Conservation (phyloP, 2,329 filamentous ascomycete species). For the Ophiostoma montium region DNA sequence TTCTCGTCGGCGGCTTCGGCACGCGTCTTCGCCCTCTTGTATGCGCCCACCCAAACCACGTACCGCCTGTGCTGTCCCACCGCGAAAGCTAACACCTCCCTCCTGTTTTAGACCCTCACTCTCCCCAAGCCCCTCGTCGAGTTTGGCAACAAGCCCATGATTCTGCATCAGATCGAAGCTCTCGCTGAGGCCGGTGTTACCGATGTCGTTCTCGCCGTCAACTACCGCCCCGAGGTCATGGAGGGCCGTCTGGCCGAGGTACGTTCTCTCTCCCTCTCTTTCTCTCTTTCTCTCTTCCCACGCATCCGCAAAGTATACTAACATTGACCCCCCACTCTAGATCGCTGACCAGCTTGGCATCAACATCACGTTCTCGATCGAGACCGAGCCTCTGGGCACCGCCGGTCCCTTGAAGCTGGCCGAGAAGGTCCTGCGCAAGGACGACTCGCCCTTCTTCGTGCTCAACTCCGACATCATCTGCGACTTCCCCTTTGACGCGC, state of each 20-base stretch:
- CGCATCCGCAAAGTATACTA: too few species aligned
- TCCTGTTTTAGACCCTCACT: constrained; percentile 71
- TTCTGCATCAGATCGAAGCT: constrained; percentile 92
- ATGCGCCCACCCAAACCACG: constrained; percentile 25
- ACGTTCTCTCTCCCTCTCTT: constrained; percentile 18
- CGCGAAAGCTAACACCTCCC: constrained; percentile 9
- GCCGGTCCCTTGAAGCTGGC: constrained; percentile 92
- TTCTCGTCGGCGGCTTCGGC: constrained; percentile 98
- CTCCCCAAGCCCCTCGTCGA: constrained; percentile 96
- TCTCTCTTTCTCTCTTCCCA: not conserved
- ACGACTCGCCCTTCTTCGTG: constrained; percentile 91
- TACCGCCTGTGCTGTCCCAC: too few species aligned
- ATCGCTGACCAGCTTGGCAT: constrained; percentile 88
- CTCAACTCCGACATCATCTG: constrained; percentile 98
- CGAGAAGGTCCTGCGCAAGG: constrained; percentile 81
- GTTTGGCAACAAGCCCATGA: constrained; percentile 99
- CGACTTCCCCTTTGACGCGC: constrained; percentile 86
- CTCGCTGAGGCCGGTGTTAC: constrained; percentile 88
- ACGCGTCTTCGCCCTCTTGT: constrained; percentile 93
- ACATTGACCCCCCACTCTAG: constrained; percentile 29
- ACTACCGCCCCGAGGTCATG: constrained; percentile 98
- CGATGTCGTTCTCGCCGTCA: constrained; percentile 94
- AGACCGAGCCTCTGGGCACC: constrained; percentile 88
- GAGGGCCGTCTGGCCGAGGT: constrained; percentile 84
- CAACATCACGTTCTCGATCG: constrained; percentile 93